These are phyloP conservation scores for Barnettozyma botsteinii DNA, from an alignment of 805 yeast species.

Conservation along the genomic window DNA sequence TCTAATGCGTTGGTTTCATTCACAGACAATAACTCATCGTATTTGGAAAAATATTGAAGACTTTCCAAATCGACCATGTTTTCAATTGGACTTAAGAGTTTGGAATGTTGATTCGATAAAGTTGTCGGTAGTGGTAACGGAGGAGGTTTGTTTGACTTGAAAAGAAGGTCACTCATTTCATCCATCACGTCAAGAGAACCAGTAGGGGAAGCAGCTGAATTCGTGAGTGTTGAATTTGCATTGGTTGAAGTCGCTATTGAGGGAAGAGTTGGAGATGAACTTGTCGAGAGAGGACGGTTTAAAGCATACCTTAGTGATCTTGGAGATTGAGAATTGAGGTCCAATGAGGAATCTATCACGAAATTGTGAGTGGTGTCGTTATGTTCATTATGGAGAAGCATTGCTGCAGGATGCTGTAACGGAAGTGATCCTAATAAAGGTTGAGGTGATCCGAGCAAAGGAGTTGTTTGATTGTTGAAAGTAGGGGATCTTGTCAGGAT, in stretches of 20 bases:
- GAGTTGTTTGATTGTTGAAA: slow-evolving; percentile 6
- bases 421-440: slow-evolving; percentile 1
- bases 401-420: slow-evolving; percentile 2
- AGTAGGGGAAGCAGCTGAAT: not conserved
- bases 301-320: not conserved
- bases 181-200: slow-evolving; percentile 1
- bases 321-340: not conserved
- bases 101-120: slow-evolving; percentile 2
- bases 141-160: slow-evolving; percentile 12
- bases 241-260: not conserved
- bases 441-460: slow-evolving; percentile 1
- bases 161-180: slow-evolving; percentile 10
- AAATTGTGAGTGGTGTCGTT: not conserved
- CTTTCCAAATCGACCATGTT: slow-evolving; percentile 14
- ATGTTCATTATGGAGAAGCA: not conserved
- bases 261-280: not conserved
- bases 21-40: slow-evolving; percentile 21
- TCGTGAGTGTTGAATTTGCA: not conserved
- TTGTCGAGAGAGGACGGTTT: not conserved
- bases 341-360: not conserved
- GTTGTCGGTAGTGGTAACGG: slow-evolving; percentile 8
- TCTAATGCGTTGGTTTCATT: slow-evolving; percentile 26
- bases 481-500: slow-evolving; percentile 22
- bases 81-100: slow-evolving; percentile 1
- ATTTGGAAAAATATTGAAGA: slow-evolving; percentile 14